These are phyloP conservation scores for Tetrahymena malaccensis DNA, from an alignment of 73 alveolate species.

Conservation along the genomic window DNA sequence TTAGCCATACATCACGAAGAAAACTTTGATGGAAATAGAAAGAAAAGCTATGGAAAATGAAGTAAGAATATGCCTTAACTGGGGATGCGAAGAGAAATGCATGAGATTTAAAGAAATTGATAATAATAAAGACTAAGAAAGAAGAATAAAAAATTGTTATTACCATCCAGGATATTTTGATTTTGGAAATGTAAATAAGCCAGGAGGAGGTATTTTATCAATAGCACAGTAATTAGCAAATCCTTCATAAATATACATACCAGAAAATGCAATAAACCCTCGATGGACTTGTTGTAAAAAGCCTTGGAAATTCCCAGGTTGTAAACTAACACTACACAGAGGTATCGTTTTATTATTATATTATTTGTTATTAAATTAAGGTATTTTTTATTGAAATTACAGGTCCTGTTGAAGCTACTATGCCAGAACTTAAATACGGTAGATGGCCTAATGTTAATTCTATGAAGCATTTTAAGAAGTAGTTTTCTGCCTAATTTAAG, in stretches of 20 bases:
- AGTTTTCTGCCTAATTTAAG: constrained; percentile 76
- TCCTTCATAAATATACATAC: constrained; percentile 72
- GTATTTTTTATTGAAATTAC: background rate
- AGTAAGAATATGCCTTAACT: constrained; percentile 80
- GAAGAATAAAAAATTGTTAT: constrained; percentile 68
- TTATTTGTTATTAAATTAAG: background rate
- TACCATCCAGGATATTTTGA: constrained; percentile 98
- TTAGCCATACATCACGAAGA: constrained; percentile 47
- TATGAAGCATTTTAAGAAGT: constrained; percentile 74
- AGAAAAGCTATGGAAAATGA: constrained; percentile 56
- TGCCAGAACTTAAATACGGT: constrained; percentile 57
- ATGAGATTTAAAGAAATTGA: constrained; percentile 53
- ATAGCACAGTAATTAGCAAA: constrained; percentile 42
- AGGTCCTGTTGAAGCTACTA: constrained; percentile 51
- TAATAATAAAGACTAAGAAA: constrained; percentile 58
- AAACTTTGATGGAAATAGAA: constrained; percentile 40
- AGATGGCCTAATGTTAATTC: constrained; percentile 94
- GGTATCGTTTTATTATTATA: constrained; percentile 57
- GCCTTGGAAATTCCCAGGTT: constrained; percentile 89
- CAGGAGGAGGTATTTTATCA: constrained; percentile 48
- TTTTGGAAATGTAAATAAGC: constrained; percentile 88
- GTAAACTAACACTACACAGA: constrained; percentile 73
- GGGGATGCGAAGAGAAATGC: constrained; percentile 79
- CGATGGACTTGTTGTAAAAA: constrained; percentile 98
- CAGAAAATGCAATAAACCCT: constrained; percentile 70